A percentile compares a stretch with the other conserved stretches of the same genome.
These are phyloP conservation scores for Eleusine coracana DNA, from an alignment of 176 grass and related monocot genomes.

Conservation along the genomic window DNA sequence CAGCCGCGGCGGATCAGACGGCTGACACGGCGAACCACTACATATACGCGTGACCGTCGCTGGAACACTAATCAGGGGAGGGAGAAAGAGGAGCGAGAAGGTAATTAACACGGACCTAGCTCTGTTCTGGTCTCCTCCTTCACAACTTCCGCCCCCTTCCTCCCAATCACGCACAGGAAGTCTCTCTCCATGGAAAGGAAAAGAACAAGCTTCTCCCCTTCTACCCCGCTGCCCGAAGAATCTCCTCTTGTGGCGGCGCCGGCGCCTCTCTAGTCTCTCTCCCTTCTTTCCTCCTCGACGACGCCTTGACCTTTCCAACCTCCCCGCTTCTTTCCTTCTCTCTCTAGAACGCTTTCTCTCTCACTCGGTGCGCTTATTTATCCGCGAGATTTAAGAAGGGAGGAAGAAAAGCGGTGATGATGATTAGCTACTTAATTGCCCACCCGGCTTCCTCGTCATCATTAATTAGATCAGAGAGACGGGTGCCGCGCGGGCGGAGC, in stretches of 20 bases:
- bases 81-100: neutral
- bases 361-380: conserved; percentile 27
- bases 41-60: neutral
- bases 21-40: neutral
- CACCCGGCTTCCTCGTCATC: neutral
- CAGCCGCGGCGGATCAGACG: neutral
- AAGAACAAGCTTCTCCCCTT: neutral
- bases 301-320: conserved; percentile 36
- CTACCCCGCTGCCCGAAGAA: conserved; percentile 1
- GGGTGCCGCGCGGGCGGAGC: neutral
- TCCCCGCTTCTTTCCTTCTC: neutral
- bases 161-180: conserved; percentile 66
- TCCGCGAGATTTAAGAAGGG: conserved; percentile 37
- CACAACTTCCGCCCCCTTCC: conserved; percentile 17
- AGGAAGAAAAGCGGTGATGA: neutral
- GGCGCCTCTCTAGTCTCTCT: neutral
- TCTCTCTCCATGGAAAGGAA: conserved; percentile 67
- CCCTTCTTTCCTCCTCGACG: neutral
- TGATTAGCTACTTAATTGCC: conserved; percentile 44
- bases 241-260: neutral
- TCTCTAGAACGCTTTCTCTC: neutral
- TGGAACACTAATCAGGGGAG: neutral
- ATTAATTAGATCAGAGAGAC: neutral
- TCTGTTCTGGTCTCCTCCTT: neutral
- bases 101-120: conserved; percentile 41